Conservation (phyloP, 2,329 filamentous ascomycete species). For the Fusarium udum region DNA sequence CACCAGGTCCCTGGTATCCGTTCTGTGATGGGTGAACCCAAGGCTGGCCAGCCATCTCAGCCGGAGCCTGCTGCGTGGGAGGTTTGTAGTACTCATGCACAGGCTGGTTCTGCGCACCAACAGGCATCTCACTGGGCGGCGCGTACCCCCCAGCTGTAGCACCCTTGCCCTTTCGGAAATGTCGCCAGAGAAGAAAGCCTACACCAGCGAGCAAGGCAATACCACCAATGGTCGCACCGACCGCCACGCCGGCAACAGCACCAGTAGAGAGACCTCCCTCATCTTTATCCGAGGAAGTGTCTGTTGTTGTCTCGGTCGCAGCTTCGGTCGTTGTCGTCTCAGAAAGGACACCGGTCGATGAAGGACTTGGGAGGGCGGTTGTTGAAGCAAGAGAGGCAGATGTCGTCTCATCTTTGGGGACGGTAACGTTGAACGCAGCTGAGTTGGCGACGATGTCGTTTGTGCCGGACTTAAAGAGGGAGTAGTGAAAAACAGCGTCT, state of each 20-base stretch:
- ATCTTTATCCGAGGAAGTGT: background rate
- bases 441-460: slow-evolving; percentile 20
- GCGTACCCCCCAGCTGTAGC: background rate
- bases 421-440: slow-evolving; percentile 37
- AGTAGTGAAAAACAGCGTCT: slow-evolving; percentile 34
- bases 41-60: slow-evolving; percentile 23
- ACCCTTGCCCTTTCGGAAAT: slow-evolving; percentile 12
- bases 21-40: slow-evolving; percentile 14
- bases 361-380: background rate
- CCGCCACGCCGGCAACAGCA: slow-evolving; percentile 40
- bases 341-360: background rate
- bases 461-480: slow-evolving; percentile 19
- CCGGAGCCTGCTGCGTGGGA: slow-evolving; percentile 4
- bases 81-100: slow-evolving; percentile 25
- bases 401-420: slow-evolving; percentile 6
- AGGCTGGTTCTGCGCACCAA: slow-evolving; percentile 2
- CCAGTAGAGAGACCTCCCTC: slow-evolving; percentile 27
- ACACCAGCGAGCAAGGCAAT: slow-evolving; percentile 22
- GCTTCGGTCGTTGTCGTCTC: slow-evolving; percentile 8
- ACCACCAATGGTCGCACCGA: slow-evolving; percentile 37
- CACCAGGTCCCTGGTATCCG: slow-evolving; percentile 13
- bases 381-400: background rate
- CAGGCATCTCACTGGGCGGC: slow-evolving; percentile 1
- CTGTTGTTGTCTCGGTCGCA: background rate
- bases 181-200: slow-evolving; percentile 39